Evolutionary conservation across 192 early-diverging fungal species (phyloP).

Genomic region (Geranomyces michiganensis): DNA sequence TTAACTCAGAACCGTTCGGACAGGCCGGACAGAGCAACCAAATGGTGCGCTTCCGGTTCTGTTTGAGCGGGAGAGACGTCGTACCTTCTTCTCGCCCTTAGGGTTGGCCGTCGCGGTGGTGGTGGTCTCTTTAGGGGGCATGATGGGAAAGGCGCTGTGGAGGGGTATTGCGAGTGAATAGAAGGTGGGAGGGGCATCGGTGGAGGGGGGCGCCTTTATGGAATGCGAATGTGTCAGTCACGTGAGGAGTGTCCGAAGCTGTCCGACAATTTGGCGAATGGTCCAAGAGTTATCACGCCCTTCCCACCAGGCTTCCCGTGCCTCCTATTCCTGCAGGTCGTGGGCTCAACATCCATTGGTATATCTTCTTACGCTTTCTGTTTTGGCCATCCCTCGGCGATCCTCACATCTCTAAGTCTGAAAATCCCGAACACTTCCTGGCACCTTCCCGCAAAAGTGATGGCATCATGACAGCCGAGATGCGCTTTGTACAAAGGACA

Average conservation of each 20-base stretch:
- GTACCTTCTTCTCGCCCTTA: conserved; percentile 40
- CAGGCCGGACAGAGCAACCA: too few species aligned
- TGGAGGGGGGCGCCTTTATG: background rate
- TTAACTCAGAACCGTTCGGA: background rate
- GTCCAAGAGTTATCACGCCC: background rate
- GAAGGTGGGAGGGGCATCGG: background rate
- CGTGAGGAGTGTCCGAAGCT: background rate
- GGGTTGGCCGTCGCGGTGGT: conserved; percentile 16
- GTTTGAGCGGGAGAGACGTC: too few species aligned
- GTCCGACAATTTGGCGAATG: background rate
- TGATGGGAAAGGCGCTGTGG: conserved; percentile 18
- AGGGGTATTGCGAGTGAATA: background rate
- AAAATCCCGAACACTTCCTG: background rate
- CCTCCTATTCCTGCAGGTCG: background rate
- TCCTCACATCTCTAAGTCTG: background rate
- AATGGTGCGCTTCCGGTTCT: too few species aligned
- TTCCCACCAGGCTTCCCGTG: background rate
- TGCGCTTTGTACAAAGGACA: too few species aligned
- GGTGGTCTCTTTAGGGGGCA: conserved; percentile 56
- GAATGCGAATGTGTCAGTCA: background rate
- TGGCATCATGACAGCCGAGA: too few species aligned
- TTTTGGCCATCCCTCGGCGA: too few species aligned
- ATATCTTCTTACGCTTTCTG: too few species aligned
- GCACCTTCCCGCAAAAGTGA: too few species aligned
- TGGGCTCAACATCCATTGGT: too few species aligned